phyloP scores from a whole-genome alignment of 306 rosid species.

The Acacia melanoxylon region DNA sequence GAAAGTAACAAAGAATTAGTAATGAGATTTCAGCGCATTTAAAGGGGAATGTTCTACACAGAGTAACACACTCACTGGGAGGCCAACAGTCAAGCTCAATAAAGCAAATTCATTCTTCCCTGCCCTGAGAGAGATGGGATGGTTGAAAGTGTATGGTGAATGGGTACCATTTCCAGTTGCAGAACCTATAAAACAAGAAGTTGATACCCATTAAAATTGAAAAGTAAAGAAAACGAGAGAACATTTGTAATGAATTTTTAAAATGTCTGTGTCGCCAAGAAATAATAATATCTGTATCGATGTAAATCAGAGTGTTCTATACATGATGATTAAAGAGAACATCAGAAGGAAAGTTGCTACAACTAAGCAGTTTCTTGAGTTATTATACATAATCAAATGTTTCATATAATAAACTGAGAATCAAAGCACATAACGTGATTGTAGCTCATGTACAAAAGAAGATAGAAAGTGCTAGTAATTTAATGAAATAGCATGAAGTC shows the following conservation, averaged over 20 bases:
- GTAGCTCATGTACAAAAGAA: background rate
- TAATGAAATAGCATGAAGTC: background rate
- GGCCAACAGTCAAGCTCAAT: slow-evolving; percentile 88
- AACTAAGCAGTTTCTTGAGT: slow-evolving; percentile 11
- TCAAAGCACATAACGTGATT: background rate
- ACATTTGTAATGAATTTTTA: background rate
- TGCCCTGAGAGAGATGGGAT: slow-evolving; percentile 64
- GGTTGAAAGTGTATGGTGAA: slow-evolving; percentile 59
- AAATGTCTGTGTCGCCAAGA: background rate
- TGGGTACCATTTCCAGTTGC: slow-evolving; percentile 86
- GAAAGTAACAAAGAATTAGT: slow-evolving; percentile 24
- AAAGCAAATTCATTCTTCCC: slow-evolving; percentile 88
- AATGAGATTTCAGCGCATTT: slow-evolving; percentile 19
- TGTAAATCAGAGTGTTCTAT: background rate
- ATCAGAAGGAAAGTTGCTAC: slow-evolving; percentile 14
- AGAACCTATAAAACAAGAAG: slow-evolving; percentile 52
- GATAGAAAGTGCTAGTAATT: slow-evolving; percentile 1
- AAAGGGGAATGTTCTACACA: slow-evolving; percentile 22
- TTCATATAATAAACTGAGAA: slow-evolving; percentile 8
- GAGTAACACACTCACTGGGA: slow-evolving; percentile 51
- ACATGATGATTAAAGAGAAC: background rate
- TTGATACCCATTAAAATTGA: background rate
- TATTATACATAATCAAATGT: background rate
- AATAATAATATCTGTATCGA: background rate
- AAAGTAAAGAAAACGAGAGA: background rate